phyloP scores from a whole-genome alignment of 495 filamentous ascomycete genomes.

The Tuber brumale region DNA sequence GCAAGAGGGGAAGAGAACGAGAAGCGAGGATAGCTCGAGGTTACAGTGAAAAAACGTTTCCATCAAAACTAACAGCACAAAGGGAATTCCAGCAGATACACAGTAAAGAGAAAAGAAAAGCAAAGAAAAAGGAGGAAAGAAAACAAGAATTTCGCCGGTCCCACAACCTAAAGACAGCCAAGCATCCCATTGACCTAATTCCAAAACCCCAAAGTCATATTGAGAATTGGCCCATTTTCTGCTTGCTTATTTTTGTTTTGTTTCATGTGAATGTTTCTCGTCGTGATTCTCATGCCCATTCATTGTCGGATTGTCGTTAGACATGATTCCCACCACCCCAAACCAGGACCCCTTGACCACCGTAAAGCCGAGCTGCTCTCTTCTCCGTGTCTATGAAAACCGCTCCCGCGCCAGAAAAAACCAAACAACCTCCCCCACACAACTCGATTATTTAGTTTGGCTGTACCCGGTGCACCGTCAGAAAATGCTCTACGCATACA shows the following conservation, averaged over 20 bases:
- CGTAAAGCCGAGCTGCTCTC: background rate
- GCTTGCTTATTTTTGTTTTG: background rate
- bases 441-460: background rate
- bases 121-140: background rate
- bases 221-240: background rate
- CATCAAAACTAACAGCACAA: conserved; percentile 21
- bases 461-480: background rate
- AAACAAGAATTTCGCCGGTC: background rate
- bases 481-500: background rate
- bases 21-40: conserved; percentile 21
- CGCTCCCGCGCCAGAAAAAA: conserved; percentile 1
- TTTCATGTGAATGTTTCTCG: background rate
- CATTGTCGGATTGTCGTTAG: background rate
- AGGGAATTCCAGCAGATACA: conserved; percentile 18
- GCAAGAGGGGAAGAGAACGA: conserved; percentile 1
- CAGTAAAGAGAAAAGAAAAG: background rate
- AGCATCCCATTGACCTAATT: background rate
- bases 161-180: background rate
- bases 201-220: background rate
- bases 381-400: background rate
- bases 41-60: conserved; percentile 24
- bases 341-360: background rate
- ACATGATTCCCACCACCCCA: background rate
- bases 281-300: conserved; percentile 1
- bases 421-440: background rate